Evolutionary conservation across 2,329 filamentous ascomycete genomes (phyloP).

Genomic region (Amauroascus niger): DNA sequence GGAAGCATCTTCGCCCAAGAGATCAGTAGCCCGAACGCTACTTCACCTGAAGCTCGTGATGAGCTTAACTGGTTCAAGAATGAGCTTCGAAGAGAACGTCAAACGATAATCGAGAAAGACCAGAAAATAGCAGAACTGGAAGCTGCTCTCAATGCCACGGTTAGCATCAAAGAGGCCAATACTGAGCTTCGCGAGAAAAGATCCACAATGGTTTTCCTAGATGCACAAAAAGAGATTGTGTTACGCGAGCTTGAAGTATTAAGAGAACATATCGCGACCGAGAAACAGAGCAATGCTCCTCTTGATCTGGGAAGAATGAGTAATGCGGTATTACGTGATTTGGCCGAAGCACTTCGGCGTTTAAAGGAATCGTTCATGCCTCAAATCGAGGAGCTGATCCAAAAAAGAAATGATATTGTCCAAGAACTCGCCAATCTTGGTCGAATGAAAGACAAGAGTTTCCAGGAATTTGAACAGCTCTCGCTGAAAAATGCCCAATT

Average conservation of each 20-base stretch:
- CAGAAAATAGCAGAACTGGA: constrained; percentile 74
- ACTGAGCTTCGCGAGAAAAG: constrained; percentile 84
- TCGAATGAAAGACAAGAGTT: constrained; percentile 80
- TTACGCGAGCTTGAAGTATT: constrained; percentile 84
- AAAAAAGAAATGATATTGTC: constrained; percentile 71
- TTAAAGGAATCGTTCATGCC: constrained; percentile 68
- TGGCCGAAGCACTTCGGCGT: constrained; percentile 52
- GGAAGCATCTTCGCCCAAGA: constrained; percentile 45
- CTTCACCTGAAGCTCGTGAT: constrained; percentile 48
- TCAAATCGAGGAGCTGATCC: constrained; percentile 79
- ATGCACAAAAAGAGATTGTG: constrained; percentile 91
- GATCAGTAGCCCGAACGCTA: constrained; percentile 62
- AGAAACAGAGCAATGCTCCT: constrained; percentile 70
- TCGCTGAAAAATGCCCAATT: constrained; percentile 91
- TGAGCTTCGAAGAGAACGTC: constrained; percentile 72
- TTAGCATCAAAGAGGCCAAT: constrained; percentile 64
- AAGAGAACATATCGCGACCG: constrained; percentile 75
- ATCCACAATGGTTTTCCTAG: constrained; percentile 87
- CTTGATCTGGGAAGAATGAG: constrained; percentile 66
- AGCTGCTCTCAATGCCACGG: constrained; percentile 48
- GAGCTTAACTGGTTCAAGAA: constrained; percentile 56
- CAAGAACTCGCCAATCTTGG: constrained; percentile 77
- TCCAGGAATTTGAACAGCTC: constrained; percentile 90
- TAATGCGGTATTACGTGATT: constrained; percentile 52
- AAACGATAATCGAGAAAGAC: constrained; percentile 75